Evolutionary conservation across 225 moss, liverwort and hornwort genomes (phyloP), one percentile per base, ranked within the genome.

Genomic region (Lunularia cruciata): DNA sequence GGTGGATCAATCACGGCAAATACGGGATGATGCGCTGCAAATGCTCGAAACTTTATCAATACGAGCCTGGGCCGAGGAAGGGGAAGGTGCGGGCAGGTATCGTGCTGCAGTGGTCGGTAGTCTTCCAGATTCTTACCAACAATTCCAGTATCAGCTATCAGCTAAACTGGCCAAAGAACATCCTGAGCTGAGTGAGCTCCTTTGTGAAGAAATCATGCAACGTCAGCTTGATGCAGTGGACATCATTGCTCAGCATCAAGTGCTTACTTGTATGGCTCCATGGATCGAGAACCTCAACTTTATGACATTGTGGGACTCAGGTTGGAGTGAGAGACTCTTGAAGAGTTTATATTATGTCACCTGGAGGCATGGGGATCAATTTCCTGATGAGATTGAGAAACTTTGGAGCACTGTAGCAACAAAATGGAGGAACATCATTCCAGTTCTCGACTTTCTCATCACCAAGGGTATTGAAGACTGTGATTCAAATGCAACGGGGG

Each of bases 221-320:
- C 87, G 98, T 69, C 98, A 98, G 76, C 91, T 98, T 68, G 98
- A 98, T 72, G 93, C 98, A 23, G 98, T 98, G 47, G 98, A 98
- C 54, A 98, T 98, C 15, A 98, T 98, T 69, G 98, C 98, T 33
- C 98, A 98, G 78, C 98, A 98, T 78, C 98, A 98, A 78, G 98
- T 98, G 64, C 83, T 98, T 40, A 98, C 93, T 11, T 98, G 98
- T 73, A 93, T 98, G 98, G 93, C 93, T 33, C 98, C 98, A 40
- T 98, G 98, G 98, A 98, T 98, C 48, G 98, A 98, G 76, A 98
- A 98, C 70, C 89, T 98, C 8, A 91, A 98, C 57, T 98, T 98
- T 49, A 82, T 85, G 67, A 77, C 82, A 37, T 83, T 89, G n/a
- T 68, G 80, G 74, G 91, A 91, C 57, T 88, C 93, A 38, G 98